A percentile compares a stretch with the other conserved stretches of the same genome.
These are phyloP conservation scores for Salvia miltiorrhiza DNA, from an alignment of 257 asterid genomes.

Conservation along the genomic window DNA sequence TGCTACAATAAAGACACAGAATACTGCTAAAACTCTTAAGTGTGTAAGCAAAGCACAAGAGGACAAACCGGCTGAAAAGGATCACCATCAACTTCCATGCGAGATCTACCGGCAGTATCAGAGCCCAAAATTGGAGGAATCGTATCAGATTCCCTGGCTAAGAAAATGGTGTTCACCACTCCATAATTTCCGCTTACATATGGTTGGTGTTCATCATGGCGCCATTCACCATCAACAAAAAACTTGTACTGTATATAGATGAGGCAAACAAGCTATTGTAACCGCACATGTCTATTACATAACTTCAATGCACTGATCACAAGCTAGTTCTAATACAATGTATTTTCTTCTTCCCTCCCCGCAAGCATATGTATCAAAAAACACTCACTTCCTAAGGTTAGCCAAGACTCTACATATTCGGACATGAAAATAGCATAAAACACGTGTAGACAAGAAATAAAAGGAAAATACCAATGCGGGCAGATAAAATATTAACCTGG, in stretches of 20 bases:
- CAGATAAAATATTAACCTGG: conserved; percentile 42
- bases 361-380: background rate
- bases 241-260: conserved; percentile 59
- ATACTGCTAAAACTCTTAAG: background rate
- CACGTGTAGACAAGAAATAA: background rate
- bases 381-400: background rate
- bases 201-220: conserved; percentile 72
- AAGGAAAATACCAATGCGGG: background rate
- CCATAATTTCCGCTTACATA: conserved; percentile 63
- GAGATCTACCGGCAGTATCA: conserved; percentile 45
- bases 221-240: conserved; percentile 82
- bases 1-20: background rate
- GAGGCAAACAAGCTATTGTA: conserved; percentile 13
- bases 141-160: conserved; percentile 54
- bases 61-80: conserved; percentile 49
- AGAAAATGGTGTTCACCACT: conserved; percentile 66
- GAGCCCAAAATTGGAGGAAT: conserved; percentile 42
- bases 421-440: background rate
- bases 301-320: background rate
- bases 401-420: background rate
- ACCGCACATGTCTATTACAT: background rate
- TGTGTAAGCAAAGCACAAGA: conserved; percentile 6
- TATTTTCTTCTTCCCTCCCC: background rate
- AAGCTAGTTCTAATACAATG: background rate
- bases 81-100: conserved; percentile 70